A percentile compares a stretch with the other conserved stretches of the same genome.
Conservation (phyloP, 768 basidiomycete species). For the Boletus sp. region DNA sequence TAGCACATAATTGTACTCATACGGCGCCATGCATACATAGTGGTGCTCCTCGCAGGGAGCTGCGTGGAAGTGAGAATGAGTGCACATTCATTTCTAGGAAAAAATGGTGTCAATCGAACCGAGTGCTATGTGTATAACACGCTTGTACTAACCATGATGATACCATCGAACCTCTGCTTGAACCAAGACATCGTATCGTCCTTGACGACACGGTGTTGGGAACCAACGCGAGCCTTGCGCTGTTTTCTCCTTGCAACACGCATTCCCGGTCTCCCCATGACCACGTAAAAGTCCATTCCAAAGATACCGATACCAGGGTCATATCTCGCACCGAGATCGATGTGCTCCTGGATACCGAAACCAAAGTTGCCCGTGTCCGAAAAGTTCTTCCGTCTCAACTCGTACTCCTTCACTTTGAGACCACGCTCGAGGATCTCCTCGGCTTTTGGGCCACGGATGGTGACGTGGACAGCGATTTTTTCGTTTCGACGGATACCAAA, state of each 20-base stretch:
- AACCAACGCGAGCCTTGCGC: slow-evolving; percentile 83
- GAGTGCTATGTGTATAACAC: background rate
- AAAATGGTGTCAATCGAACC: background rate
- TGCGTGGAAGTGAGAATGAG: background rate
- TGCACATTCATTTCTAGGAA: slow-evolving; percentile 26
- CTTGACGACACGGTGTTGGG: slow-evolving; percentile 87
- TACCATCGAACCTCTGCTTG: slow-evolving; percentile 99
- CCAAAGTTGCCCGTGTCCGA: slow-evolving; percentile 99
- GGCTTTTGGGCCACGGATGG: slow-evolving; percentile 98
- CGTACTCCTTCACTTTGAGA: slow-evolving; percentile 99
- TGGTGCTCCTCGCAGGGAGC: slow-evolving; percentile 3
- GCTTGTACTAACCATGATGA: slow-evolving; percentile 72
- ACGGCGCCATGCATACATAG: slow-evolving; percentile 25
- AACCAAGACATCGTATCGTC: slow-evolving; percentile 98
- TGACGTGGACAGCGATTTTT: slow-evolving; percentile 98
- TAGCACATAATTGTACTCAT: slow-evolving; percentile 26
- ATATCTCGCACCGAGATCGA: slow-evolving; percentile 97
- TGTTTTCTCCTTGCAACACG: slow-evolving; percentile 90
- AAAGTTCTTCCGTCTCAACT: slow-evolving; percentile 95
- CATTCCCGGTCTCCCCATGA: slow-evolving; percentile 94
- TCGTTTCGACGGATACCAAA: slow-evolving; percentile 99
- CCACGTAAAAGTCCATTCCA: slow-evolving; percentile 98
- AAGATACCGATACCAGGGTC: slow-evolving; percentile 99
- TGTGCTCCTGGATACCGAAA: slow-evolving; percentile 99
- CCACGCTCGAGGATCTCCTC: slow-evolving; percentile 99